Percentiles rank a stretch among this genome's conserved stretches.
These are phyloP conservation scores for Fomitopsis betulina DNA, from an alignment of 1,284 basidiomycete species.

Conservation along the genomic window DNA sequence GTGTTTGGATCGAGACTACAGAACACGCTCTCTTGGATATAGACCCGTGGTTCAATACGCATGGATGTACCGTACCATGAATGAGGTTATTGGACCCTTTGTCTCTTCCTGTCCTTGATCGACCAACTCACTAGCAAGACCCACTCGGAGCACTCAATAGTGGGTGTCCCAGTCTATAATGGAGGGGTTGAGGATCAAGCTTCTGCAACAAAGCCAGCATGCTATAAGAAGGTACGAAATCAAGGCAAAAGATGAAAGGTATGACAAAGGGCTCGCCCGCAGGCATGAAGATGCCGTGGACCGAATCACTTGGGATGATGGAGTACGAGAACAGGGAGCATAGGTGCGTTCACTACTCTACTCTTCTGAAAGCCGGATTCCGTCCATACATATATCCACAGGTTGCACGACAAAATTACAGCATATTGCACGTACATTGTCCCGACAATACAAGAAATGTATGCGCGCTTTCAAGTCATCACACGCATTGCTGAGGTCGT, in stretches of 20 bases:
- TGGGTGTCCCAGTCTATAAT: too few species aligned
- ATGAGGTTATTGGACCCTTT: too few species aligned
- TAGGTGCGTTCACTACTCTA: too few species aligned
- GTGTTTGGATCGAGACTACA: too few species aligned
- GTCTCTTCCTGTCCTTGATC: too few species aligned
- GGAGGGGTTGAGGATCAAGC: too few species aligned
- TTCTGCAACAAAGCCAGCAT: background rate
- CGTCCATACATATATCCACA: conserved; percentile 22
- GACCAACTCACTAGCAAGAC: too few species aligned
- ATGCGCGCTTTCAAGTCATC: conserved; percentile 21
- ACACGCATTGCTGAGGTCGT: conserved; percentile 19
- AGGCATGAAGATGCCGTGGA: conserved; percentile 23
- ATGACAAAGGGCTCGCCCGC: too few species aligned
- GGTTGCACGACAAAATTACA: conserved; percentile 59
- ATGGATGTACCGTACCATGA: too few species aligned
- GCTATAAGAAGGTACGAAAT: background rate
- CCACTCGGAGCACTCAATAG: too few species aligned
- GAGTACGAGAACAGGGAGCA: conserved; percentile 30
- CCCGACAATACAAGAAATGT: conserved; percentile 26
- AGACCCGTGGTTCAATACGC: too few species aligned
- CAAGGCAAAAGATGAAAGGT: background rate
- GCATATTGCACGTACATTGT: conserved; percentile 24
- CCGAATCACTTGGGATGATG: conserved; percentile 18
- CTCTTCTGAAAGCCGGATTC: background rate
- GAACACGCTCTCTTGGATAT: too few species aligned